Percentiles rank a stretch among this genome's conserved stretches.
Evolutionary conservation across 2,329 filamentous ascomycete species (phyloP).

Genomic region (Penicillium occitanis): DNA sequence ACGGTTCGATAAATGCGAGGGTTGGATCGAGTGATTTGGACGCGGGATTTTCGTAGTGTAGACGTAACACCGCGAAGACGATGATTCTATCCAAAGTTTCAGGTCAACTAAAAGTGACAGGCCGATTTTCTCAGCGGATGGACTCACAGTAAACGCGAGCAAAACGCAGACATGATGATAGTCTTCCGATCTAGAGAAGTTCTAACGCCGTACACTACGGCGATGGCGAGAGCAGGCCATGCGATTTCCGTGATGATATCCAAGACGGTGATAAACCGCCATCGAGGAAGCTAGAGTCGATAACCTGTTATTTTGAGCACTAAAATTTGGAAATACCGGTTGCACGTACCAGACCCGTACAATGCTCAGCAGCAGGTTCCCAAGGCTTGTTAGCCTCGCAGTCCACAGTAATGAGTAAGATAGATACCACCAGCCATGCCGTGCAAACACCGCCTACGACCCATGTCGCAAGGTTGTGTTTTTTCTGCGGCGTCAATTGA

Average conservation of each 20-base stretch:
- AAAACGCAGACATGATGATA: constrained; percentile 35
- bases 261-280: constrained; percentile 37
- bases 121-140: background rate
- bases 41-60: constrained; percentile 32
- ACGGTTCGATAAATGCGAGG: constrained; percentile 34
- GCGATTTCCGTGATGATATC: constrained; percentile 39
- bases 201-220: constrained; percentile 34
- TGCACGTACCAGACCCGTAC: constrained; percentile 28
- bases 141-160: constrained; percentile 40
- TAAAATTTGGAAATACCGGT: background rate
- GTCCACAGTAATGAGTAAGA: constrained; percentile 43
- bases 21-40: constrained; percentile 37
- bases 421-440: constrained; percentile 40
- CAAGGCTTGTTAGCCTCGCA: constrained; percentile 44
- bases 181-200: constrained; percentile 36
- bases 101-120: constrained; percentile 11
- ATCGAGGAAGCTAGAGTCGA: constrained; percentile 30
- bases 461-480: constrained; percentile 40
- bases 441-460: constrained; percentile 38
- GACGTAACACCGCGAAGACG: constrained; percentile 38
- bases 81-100: constrained; percentile 32
- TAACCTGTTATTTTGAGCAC: background rate
- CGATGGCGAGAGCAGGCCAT: constrained; percentile 32
- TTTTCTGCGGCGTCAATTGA: constrained; percentile 46
- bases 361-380: constrained; percentile 30